Conservation (phyloP, 495 filamentous ascomycete genomes). For the Schizothecium vesticola region DNA sequence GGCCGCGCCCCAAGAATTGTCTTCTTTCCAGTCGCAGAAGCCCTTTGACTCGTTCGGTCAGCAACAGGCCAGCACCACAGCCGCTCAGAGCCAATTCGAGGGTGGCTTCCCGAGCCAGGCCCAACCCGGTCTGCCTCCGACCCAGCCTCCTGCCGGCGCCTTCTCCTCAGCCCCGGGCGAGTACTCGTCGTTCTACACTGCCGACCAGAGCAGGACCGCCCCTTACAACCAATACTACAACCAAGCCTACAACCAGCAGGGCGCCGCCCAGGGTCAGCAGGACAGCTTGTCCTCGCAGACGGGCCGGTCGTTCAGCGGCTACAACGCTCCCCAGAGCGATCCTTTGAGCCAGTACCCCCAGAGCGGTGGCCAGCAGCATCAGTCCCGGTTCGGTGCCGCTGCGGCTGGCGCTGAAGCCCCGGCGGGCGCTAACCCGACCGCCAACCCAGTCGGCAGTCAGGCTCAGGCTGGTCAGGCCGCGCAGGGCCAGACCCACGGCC, state of each 20-base stretch:
- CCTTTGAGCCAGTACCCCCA: constrained; percentile 69
- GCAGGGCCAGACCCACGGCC: constrained; percentile 54
- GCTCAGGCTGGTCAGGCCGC: constrained; percentile 54
- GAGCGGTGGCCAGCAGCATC: constrained; percentile 47
- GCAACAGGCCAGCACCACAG: constrained; percentile 49
- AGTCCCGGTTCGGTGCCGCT: constrained; percentile 43
- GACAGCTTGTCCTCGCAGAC: constrained; percentile 60
- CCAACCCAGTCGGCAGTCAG: constrained; percentile 39
- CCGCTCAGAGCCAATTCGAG: constrained; percentile 39
- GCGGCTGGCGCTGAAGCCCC: constrained; percentile 62
- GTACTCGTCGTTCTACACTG: constrained; percentile 80
- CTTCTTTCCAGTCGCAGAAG: constrained; percentile 63
- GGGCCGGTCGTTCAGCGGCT: constrained; percentile 67
- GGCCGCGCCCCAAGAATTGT: constrained; percentile 49
- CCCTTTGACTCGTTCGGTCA: constrained; percentile 83
- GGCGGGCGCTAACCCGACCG: constrained; percentile 81
- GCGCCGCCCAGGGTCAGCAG: constrained; percentile 55
- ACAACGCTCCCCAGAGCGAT: constrained; percentile 67
- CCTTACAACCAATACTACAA: constrained; percentile 47
- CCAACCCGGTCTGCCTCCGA: constrained; percentile 52
- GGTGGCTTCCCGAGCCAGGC: constrained; percentile 50
- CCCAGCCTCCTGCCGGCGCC: constrained; percentile 50
- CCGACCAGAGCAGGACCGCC: constrained; percentile 65
- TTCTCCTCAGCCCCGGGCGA: constrained; percentile 73
- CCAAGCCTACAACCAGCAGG: constrained; percentile 67